phyloP scores from a whole-genome alignment of 2,329 filamentous ascomycete genomes.

The Cladophialophora immunda region DNA sequence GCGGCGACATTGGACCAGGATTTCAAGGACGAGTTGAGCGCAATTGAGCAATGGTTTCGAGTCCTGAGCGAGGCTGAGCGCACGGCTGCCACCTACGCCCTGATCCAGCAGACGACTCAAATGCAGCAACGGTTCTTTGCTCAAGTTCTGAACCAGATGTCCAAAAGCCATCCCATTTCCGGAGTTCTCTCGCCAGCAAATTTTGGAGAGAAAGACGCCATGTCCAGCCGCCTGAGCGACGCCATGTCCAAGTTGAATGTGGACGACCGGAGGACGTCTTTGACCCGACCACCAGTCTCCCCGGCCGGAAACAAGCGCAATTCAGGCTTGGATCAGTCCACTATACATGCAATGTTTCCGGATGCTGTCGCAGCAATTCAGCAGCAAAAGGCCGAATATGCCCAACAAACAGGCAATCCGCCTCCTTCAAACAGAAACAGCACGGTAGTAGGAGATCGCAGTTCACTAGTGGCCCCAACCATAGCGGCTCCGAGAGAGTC shows the following conservation, averaged over 20 bases:
- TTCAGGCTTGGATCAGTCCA: conserved; percentile 89
- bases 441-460: conserved; percentile 77
- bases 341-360: conserved; percentile 98
- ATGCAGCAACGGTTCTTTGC: conserved; percentile 99
- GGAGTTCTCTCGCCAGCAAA: conserved; percentile 92
- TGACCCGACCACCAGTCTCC: conserved; percentile 80
- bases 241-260: conserved; percentile 95
- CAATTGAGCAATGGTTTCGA: conserved; percentile 99
- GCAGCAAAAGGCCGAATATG: conserved; percentile 97
- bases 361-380: conserved; percentile 97
- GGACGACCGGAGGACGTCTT: conserved; percentile 84
- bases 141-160: conserved; percentile 98
- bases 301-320: conserved; percentile 81
- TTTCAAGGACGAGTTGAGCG: conserved; percentile 98
- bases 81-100: conserved; percentile 91
- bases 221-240: conserved; percentile 95
- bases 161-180: conserved; percentile 96
- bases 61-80: conserved; percentile 96
- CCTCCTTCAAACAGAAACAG: conserved; percentile 95
- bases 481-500: conserved; percentile 74
- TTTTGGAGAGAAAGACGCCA: conserved; percentile 94
- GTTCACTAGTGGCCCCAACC: conserved; percentile 76
- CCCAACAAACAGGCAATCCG: conserved; percentile 89
- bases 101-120: conserved; percentile 97
- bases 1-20: conserved; percentile 98